A percentile compares a stretch with the other conserved stretches of the same genome.
Evolutionary conservation across 2,329 filamentous ascomycete species (phyloP).

Genomic region (Colletotrichum sp.): DNA sequence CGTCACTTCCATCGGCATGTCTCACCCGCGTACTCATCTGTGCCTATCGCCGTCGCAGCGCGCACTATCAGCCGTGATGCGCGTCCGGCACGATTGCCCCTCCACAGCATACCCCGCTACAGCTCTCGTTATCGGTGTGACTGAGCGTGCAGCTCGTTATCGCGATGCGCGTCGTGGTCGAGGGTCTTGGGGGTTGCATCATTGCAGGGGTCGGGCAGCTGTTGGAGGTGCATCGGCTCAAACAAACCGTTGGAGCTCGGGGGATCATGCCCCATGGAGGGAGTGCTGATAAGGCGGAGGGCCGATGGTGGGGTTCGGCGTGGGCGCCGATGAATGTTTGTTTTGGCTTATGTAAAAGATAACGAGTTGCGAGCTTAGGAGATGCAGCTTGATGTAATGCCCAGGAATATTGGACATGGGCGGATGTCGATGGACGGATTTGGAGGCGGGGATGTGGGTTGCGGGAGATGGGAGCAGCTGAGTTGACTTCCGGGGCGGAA

Average conservation of each 20-base stretch:
- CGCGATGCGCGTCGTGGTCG: not conserved
- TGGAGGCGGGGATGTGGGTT: not conserved
- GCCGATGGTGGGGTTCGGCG: not conserved
- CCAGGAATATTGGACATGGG: not conserved
- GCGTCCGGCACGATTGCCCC: not conserved
- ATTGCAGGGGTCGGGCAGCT: not conserved
- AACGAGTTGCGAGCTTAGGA: not conserved
- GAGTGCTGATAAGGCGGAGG: conserved; percentile 12
- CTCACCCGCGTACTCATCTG: not conserved
- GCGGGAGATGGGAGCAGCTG: not conserved
- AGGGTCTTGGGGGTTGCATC: not conserved
- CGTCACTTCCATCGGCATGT: not conserved
- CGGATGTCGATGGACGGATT: not conserved
- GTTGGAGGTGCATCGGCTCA: not conserved
- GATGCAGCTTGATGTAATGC: conserved; percentile 5
- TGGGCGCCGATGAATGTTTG: not conserved
- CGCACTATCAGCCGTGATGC: not conserved
- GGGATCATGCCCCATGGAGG: not conserved
- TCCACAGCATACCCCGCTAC: not conserved
- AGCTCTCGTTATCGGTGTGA: not conserved
- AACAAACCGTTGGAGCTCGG: conserved; percentile 18
- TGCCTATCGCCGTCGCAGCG: not conserved
- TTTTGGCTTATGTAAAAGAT: not conserved
- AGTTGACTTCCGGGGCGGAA: not conserved
- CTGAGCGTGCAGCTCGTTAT: not conserved